Percentiles rank a stretch among this genome's conserved stretches.
These are phyloP conservation scores for Golubevia sp. DNA, from an alignment of 1,284 basidiomycete genomes.

Conservation along the genomic window DNA sequence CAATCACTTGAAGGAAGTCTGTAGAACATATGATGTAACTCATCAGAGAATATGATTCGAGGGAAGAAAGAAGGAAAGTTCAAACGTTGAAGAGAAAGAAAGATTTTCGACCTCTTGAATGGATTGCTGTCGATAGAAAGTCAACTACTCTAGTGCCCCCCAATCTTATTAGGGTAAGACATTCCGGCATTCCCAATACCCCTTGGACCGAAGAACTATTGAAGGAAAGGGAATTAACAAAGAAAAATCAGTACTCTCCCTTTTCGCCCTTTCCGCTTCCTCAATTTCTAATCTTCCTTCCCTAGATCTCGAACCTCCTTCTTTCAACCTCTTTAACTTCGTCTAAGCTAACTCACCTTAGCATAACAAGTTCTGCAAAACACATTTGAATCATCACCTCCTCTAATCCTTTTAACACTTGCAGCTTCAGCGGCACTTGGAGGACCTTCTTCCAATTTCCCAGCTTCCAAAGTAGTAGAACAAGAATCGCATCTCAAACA, in stretches of 20 bases:
- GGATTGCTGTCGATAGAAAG: too few relatives aligned
- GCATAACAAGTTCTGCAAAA: constrained; percentile 57
- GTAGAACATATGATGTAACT: too few relatives aligned
- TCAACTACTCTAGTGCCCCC: neutral
- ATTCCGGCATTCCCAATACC: constrained; percentile 24
- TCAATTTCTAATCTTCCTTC: neutral
- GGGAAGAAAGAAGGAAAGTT: too few relatives aligned
- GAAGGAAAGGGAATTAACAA: neutral
- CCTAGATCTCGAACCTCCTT: too few relatives aligned
- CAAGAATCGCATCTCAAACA: constrained; percentile 57
- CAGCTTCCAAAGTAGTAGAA: constrained; percentile 41
- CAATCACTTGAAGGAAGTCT: too few relatives aligned
- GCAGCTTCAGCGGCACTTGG: constrained; percentile 6
- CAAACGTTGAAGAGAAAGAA: too few relatives aligned
- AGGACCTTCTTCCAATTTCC: constrained; percentile 52
- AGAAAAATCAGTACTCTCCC: neutral
- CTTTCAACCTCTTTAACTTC: neutral
- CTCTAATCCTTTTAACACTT: neutral
- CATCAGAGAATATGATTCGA: too few relatives aligned
- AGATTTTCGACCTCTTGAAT: too few relatives aligned
- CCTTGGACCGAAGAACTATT: constrained; percentile 20
- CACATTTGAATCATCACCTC: constrained; percentile 27
- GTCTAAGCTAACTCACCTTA: constrained; percentile 17
- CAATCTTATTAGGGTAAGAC: constrained; percentile 10
- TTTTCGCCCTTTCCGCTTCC: too few relatives aligned